Evolutionary conservation across 2,329 filamentous ascomycete species (phyloP).

Genomic region (Calonectria naviculata): DNA sequence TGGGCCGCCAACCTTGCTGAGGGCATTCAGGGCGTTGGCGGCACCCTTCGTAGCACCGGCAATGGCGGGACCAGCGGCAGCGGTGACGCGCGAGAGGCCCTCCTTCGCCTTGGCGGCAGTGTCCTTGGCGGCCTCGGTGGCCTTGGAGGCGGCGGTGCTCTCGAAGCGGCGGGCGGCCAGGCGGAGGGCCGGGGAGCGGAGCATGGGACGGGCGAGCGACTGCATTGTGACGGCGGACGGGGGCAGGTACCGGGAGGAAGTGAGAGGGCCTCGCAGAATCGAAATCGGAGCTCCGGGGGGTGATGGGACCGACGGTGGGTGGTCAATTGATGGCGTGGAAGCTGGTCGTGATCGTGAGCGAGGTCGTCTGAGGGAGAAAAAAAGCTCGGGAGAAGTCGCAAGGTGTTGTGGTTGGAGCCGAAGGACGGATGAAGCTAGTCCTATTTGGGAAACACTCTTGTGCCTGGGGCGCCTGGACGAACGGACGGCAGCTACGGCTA

Average conservation of each 20-base stretch:
- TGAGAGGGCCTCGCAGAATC: constrained; percentile 36
- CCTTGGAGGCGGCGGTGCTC: constrained; percentile 64
- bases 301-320: constrained; percentile 38
- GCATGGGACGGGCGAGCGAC: constrained; percentile 55
- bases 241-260: constrained; percentile 26
- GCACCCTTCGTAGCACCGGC: constrained; percentile 75
- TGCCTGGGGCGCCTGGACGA: constrained; percentile 22
- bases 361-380: constrained; percentile 53
- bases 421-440: constrained; percentile 41
- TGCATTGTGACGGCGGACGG: constrained; percentile 47
- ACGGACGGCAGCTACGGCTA: constrained; percentile 27
- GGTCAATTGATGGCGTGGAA: constrained; percentile 51
- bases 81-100: constrained; percentile 84
- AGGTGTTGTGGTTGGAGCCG: constrained; percentile 42
- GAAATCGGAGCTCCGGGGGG: constrained; percentile 41
- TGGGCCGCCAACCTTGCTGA: constrained; percentile 84
- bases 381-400: constrained; percentile 61
- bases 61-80: constrained; percentile 82
- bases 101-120: constrained; percentile 76
- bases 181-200: constrained; percentile 59
- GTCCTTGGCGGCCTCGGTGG: constrained; percentile 55
- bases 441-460: constrained; percentile 37
- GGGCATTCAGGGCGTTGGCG: constrained; percentile 72
- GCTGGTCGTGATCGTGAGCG: constrained; percentile 40
- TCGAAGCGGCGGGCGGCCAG: constrained; percentile 68